These are phyloP conservation scores for grape (Vitis vinifera) DNA, from an alignment of 164 flowering plant genomes.

Conservation along the genomic window DNA sequence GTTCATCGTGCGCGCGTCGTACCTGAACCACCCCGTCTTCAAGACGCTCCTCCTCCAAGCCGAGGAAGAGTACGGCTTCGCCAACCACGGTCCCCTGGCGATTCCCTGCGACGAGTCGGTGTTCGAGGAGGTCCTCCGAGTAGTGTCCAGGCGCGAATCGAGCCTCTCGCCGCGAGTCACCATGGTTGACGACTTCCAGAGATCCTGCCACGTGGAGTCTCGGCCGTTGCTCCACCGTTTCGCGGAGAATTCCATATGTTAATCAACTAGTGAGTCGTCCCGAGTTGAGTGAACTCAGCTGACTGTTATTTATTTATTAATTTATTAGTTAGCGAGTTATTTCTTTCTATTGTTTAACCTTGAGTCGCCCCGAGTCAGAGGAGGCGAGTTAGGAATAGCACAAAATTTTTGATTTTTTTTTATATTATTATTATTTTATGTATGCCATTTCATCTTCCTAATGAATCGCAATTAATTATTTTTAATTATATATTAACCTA, in stretches of 20 bases:
- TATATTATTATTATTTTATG: too few species aligned
- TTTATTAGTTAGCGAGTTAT: too few species aligned
- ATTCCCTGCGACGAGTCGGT: conserved; percentile 70
- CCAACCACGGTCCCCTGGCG: conserved; percentile 52
- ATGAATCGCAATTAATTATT: too few species aligned
- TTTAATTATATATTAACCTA: too few species aligned
- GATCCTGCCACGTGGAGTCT: conserved; percentile 31
- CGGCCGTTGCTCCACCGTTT: conserved; percentile 28
- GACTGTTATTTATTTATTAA: too few species aligned
- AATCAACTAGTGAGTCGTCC: conserved; percentile 14
- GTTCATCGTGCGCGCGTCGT: conserved; percentile 53
- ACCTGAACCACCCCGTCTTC: conserved; percentile 72
- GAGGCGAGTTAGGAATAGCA: too few species aligned
- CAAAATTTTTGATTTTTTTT: too few species aligned
- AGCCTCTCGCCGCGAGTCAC: conserved; percentile 7
- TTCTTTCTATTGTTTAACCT: too few species aligned
- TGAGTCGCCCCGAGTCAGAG: too few species aligned
- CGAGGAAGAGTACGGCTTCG: conserved; percentile 65
- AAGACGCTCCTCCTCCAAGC: conserved; percentile 47
- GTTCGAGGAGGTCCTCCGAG: conserved; percentile 55
- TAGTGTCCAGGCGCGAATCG: conserved; percentile 32
- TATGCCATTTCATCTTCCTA: too few species aligned
- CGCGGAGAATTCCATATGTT: conserved; percentile 31
- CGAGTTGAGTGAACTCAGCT: conserved; percentile 4
- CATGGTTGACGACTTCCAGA: conserved; percentile 20